These are phyloP conservation scores for Salvia rosmarinus DNA, from an alignment of 257 asterid species.

Conservation along the genomic window DNA sequence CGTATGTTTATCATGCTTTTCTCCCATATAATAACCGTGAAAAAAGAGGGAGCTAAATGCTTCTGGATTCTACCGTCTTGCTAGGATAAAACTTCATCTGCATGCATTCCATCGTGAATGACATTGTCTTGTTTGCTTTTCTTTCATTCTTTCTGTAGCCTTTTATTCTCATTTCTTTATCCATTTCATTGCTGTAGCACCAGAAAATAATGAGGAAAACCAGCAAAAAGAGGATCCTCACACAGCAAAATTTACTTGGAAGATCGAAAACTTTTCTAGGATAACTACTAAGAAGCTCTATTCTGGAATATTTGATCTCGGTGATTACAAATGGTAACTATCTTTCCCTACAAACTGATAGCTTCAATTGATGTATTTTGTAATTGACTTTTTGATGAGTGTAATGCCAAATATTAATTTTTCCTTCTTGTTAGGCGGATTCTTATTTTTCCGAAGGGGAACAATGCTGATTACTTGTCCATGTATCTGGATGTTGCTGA, in stretches of 20 bases:
- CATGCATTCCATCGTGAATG: constrained; percentile 14
- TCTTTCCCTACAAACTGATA: constrained; percentile 2
- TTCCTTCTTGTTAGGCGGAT: constrained; percentile 52
- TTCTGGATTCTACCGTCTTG: constrained; percentile 4
- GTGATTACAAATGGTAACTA: constrained; percentile 57
- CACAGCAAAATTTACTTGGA: constrained; percentile 54
- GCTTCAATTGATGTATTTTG: constrained; percentile 25
- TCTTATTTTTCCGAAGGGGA: constrained; percentile 55
- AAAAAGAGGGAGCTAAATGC: constrained; percentile 17
- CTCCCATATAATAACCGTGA: constrained; percentile 1
- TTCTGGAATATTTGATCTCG: constrained; percentile 51
- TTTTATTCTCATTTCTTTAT: background rate
- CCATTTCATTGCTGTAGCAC: constrained; percentile 29
- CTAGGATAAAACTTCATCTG: constrained; percentile 7
- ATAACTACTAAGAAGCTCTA: constrained; percentile 48
- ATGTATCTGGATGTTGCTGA: constrained; percentile 62
- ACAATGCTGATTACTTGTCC: constrained; percentile 47
- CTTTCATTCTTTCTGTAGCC: background rate
- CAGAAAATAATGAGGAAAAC: constrained; percentile 35
- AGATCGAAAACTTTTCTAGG: constrained; percentile 51
- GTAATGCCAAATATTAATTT: constrained; percentile 11
- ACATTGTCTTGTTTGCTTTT: background rate
- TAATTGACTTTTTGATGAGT: constrained; percentile 13
- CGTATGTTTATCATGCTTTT: background rate
- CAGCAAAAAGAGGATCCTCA: constrained; percentile 43